Conservation (phyloP, 2,329 filamentous ascomycete species). For the Aspergillus ochraceus region DNA sequence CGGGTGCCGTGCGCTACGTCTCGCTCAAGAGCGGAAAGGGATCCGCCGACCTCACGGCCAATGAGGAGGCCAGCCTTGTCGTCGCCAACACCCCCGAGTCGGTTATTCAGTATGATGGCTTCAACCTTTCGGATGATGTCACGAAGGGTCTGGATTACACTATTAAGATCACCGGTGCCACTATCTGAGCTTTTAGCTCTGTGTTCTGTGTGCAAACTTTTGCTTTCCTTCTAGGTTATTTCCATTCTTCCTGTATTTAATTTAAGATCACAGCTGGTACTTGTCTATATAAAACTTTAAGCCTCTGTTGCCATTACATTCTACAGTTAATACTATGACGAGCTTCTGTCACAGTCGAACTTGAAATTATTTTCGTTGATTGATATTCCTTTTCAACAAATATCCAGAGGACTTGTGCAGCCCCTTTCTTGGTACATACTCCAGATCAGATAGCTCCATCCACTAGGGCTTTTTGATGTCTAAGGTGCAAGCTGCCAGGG, state of each 20-base stretch:
- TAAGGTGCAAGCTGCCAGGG: too few species aligned
- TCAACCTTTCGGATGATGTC: slow-evolving; percentile 1
- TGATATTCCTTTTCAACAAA: too few species aligned
- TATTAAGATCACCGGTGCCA: not conserved
- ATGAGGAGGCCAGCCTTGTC: slow-evolving; percentile 11
- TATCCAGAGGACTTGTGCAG: too few species aligned
- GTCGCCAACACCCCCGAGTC: slow-evolving; percentile 7
- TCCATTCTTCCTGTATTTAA: not conserved
- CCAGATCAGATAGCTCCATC: too few species aligned
- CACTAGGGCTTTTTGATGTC: too few species aligned
- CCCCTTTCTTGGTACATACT: too few species aligned
- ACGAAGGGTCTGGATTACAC: not conserved
- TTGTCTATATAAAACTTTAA: not conserved
- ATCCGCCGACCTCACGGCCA: not conserved
- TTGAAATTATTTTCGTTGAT: too few species aligned
- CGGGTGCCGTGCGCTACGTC: slow-evolving; percentile 7
- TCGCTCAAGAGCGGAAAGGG: slow-evolving; percentile 5
- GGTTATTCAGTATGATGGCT: slow-evolving; percentile 7
- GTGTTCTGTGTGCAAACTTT: not conserved
- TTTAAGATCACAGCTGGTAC: not conserved
- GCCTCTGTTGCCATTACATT: not conserved
- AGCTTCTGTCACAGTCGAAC: too few species aligned
- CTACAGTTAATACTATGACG: not conserved
- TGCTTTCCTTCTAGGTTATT: not conserved
- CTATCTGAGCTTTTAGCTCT: not conserved